Percentiles rank a stretch among this genome's conserved stretches.
These are phyloP conservation scores for Neonectria magnoliae DNA, from an alignment of 2,329 filamentous ascomycete genomes.

Conservation along the genomic window DNA sequence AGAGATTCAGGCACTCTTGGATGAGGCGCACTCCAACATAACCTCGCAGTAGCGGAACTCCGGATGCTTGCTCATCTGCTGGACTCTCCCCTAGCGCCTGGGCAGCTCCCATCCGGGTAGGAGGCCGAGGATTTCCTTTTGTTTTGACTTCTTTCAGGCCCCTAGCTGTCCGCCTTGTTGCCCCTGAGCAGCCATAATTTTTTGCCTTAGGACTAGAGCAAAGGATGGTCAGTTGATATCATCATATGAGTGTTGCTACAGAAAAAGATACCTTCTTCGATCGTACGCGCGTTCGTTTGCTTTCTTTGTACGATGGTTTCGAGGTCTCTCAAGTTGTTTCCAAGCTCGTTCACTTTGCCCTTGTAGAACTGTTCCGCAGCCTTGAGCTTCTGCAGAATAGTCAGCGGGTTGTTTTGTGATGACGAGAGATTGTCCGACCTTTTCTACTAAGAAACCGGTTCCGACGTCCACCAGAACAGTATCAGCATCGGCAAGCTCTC, in stretches of 20 bases:
- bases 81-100: constrained; percentile 1
- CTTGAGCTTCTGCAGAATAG: constrained; percentile 56
- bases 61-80: constrained; percentile 18
- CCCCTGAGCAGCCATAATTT: constrained; percentile 53
- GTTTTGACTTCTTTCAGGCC: constrained; percentile 26
- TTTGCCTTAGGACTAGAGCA: constrained; percentile 54
- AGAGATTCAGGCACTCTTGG: constrained; percentile 44
- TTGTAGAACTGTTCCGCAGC: constrained; percentile 68
- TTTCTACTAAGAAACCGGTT: constrained; percentile 95
- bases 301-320: constrained; percentile 73
- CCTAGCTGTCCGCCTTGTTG: constrained; percentile 37
- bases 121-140: constrained; percentile 1
- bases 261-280: constrained; percentile 79
- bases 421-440: constrained; percentile 60
- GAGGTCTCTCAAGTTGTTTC: constrained; percentile 64
- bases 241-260: constrained; percentile 44
- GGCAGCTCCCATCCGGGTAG: constrained; percentile 17
- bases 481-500: constrained; percentile 76
- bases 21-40: constrained; percentile 23
- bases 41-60: constrained; percentile 17
- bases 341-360: constrained; percentile 63
- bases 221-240: constrained; percentile 46
- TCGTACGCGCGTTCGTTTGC: constrained; percentile 82
- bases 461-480: constrained; percentile 91
- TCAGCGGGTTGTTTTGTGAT: constrained; percentile 13